Base-by-base conservation (phyloP, 2,329 filamentous ascomycete species). In the Aaosphaeria arxii region DNA sequence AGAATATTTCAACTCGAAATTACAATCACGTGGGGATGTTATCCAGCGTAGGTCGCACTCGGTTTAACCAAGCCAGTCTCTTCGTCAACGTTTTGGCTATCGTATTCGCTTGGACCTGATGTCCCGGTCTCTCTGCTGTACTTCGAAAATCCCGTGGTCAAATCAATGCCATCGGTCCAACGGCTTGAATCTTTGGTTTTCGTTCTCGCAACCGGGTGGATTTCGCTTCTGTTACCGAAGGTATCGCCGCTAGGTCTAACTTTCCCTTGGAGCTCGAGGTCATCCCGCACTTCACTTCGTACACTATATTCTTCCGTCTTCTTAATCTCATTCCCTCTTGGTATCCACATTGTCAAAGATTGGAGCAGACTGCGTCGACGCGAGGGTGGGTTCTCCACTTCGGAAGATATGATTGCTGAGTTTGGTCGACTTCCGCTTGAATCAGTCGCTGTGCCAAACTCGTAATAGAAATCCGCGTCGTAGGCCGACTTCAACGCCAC, bases 401-500 rank as follows among this genome's bases (percentile, higher is more conserved):
- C 33, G 33, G 33, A n/a, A n/a, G 33, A n/a, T 59, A 24, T 54
- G 36, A 1, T 59, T 57, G 41, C 43, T 45, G 17, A 48, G 49
- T 17, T 49, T 49, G n/a, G 5, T n/a, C n/a, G 33, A 9, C n/a
- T 36, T n/a, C 33, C 17, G 3, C 17, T 24, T 24, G 33, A 36
- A n/a, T 9, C n/a, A 9, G 33, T n/a, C 40, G 31, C 43, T 41
- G 9, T 42, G n/a, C 24, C 55, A 59, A 66, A 66, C 51, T 67
- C 63, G 11, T 62, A 45, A 65, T 47, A 4, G 58, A 58, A 17
- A 43, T 61, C 63, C 1, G 53, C 56, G 45, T 57, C 59, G 38
- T 62, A 56, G 4, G 62, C 62, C 1, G 59, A 55, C 38, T 62
- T 64, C 39, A 67, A 49, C 24, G 66, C 66, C 47, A 69, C 67